Evolutionary conservation across 1,284 basidiomycete genomes (phyloP).

Genomic region (Pseudomicrostroma phylloplanum): DNA sequence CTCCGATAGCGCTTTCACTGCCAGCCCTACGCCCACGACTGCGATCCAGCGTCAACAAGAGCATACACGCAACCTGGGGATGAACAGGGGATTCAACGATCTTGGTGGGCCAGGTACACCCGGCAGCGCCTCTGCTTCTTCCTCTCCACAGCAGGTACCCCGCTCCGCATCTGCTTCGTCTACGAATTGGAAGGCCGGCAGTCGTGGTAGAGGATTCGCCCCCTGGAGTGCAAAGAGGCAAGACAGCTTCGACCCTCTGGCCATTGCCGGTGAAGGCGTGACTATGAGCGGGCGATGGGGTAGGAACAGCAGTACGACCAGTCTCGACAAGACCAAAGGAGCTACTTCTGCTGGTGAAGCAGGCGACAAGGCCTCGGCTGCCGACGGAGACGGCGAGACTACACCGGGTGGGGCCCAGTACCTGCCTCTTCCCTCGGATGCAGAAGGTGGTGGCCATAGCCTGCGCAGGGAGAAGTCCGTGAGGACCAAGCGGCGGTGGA

Average conservation of each 20-base stretch:
- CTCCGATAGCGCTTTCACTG: not conserved
- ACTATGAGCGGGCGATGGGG: conserved; percentile 30
- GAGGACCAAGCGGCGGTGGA: conserved; percentile 26
- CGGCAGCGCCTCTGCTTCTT: not conserved
- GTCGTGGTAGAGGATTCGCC: too few relatives aligned
- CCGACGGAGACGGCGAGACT: not conserved
- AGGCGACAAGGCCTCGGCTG: not conserved
- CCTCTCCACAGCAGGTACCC: conserved; percentile 20
- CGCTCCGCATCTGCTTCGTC: conserved; percentile 4
- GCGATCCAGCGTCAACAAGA: not conserved
- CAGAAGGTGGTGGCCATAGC: too few relatives aligned
- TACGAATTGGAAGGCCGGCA: too few relatives aligned
- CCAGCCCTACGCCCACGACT: not conserved
- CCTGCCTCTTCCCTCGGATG: not conserved
- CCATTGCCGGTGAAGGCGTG: conserved; percentile 38
- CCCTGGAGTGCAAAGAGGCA: too few relatives aligned
- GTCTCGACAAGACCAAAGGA: not conserved
- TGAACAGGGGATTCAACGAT: conserved; percentile 16
- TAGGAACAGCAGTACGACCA: conserved; percentile 1
- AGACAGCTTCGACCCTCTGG: conserved; percentile 30
- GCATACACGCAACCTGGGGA: conserved; percentile 9
- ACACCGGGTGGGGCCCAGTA: not conserved
- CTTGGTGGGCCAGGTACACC: conserved; percentile 15
- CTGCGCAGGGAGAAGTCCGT: conserved; percentile 21
- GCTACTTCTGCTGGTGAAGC: conserved; percentile 9